A percentile compares a stretch with the other conserved stretches of the same genome.
These are phyloP conservation scores for Asterophora parasitica DNA, from an alignment of 768 basidiomycete species.

Conservation along the genomic window DNA sequence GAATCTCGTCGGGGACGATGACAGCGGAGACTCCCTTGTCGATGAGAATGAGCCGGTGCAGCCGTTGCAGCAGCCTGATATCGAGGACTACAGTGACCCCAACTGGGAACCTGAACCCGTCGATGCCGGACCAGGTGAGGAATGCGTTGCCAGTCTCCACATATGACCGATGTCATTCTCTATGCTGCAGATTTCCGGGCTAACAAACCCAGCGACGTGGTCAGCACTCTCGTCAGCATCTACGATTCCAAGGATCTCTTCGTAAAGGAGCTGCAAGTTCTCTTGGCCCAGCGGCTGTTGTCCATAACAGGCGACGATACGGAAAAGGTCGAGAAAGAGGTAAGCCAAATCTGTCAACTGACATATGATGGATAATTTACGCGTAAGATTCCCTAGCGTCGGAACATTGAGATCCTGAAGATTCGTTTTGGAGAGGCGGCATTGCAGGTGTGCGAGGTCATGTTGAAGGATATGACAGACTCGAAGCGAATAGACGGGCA, in stretches of 20 bases:
- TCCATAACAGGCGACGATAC: constrained; percentile 74
- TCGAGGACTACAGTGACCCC: constrained; percentile 86
- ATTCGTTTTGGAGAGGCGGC: constrained; percentile 92
- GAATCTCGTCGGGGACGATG: constrained; percentile 82
- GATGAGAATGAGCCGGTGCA: constrained; percentile 82
- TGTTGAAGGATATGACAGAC: constrained; percentile 96
- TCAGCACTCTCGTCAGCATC: constrained; percentile 95
- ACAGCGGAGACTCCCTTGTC: constrained; percentile 72
- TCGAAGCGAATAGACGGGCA: constrained; percentile 87
- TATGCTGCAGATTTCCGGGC: constrained; percentile 71
- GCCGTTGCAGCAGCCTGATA: constrained; percentile 66
- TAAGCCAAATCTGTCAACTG: constrained; percentile 15
- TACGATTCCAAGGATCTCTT: constrained; percentile 97
- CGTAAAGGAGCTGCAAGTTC: constrained; percentile 89
- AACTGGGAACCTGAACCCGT: constrained; percentile 96
- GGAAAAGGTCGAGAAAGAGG: constrained; percentile 73
- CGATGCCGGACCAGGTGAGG: constrained; percentile 88
- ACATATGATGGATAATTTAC: constrained; percentile 1
- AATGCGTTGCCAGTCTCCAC: not conserved
- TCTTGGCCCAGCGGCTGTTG: constrained; percentile 84
- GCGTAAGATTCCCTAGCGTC: constrained; percentile 46
- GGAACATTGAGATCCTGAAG: constrained; percentile 92
- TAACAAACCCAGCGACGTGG: constrained; percentile 88
- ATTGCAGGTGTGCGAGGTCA: constrained; percentile 94
- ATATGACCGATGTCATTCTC: not conserved